Evolutionary conservation across 805 yeast species (phyloP).

Genomic region (Kodamaea fukazawae): DNA sequence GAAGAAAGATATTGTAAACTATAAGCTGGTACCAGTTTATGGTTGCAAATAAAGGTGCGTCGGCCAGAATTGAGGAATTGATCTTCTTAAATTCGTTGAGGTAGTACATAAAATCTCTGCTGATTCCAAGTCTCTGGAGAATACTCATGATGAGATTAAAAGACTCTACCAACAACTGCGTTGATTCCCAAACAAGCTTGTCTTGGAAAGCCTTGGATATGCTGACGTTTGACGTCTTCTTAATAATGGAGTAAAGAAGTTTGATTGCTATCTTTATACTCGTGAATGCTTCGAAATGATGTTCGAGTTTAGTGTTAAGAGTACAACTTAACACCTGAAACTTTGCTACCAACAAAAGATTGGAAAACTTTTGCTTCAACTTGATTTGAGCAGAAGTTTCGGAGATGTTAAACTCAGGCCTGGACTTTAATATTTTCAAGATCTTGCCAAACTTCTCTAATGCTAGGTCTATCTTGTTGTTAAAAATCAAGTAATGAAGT

Average conservation of each 20-base stretch:
- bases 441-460: conserved; percentile 23
- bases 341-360: conserved; percentile 30
- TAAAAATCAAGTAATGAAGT: conserved; percentile 24
- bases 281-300: conserved; percentile 28
- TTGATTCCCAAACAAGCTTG: conserved; percentile 36
- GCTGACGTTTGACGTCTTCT: conserved; percentile 29
- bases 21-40: conserved; percentile 8
- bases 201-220: conserved; percentile 18
- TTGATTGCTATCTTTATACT: conserved; percentile 51
- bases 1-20: conserved; percentile 6
- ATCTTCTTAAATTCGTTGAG: conserved; percentile 47
- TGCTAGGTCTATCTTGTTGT: conserved; percentile 19
- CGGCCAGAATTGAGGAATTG: conserved; percentile 15
- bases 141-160: conserved; percentile 40
- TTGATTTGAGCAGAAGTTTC: conserved; percentile 8
- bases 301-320: conserved; percentile 17
- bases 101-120: conserved; percentile 58
- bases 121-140: conserved; percentile 49
- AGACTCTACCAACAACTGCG: conserved; percentile 31
- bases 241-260: conserved; percentile 51
- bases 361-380: conserved; percentile 21
- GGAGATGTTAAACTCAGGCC: conserved; percentile 28
- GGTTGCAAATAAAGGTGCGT: conserved; percentile 5
- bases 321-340: conserved; percentile 33
- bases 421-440: conserved; percentile 20